Percentiles rank a stretch among this genome's conserved stretches.
Conservation (phyloP, 345 rosid genomes). For the Dipteronia sinensis region DNA sequence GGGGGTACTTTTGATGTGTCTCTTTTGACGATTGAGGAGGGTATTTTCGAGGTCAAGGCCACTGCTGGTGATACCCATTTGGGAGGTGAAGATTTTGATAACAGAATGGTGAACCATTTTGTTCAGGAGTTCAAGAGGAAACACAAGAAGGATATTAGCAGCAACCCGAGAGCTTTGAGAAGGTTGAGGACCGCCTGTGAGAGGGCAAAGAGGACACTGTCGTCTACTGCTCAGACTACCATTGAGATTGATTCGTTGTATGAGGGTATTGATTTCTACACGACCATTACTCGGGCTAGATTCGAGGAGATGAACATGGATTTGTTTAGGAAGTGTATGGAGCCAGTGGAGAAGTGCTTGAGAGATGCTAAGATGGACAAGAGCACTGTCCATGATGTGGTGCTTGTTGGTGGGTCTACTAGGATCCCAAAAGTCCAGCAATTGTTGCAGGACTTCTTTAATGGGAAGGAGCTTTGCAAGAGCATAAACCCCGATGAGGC, state of each 20-base stretch:
- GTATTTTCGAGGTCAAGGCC: slow-evolving; percentile 59
- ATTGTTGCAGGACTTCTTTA: slow-evolving; percentile 53
- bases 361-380: slow-evolving; percentile 76
- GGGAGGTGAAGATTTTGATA: slow-evolving; percentile 56
- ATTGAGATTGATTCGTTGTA: slow-evolving; percentile 56
- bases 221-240: slow-evolving; percentile 46
- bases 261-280: slow-evolving; percentile 57
- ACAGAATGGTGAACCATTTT: slow-evolving; percentile 61
- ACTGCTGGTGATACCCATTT: slow-evolving; percentile 70
- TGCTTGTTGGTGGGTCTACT: slow-evolving; percentile 61
- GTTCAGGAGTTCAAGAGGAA: slow-evolving; percentile 65
- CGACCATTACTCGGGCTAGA: slow-evolving; percentile 50
- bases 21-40: slow-evolving; percentile 58
- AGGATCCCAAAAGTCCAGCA: slow-evolving; percentile 65
- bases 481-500: slow-evolving; percentile 67
- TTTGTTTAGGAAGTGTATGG: slow-evolving; percentile 59
- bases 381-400: slow-evolving; percentile 53
- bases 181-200: slow-evolving; percentile 44
- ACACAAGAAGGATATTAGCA: slow-evolving; percentile 56
- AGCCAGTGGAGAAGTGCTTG: slow-evolving; percentile 57
- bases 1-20: slow-evolving; percentile 76
- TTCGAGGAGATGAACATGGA: slow-evolving; percentile 58
- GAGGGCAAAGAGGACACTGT: slow-evolving; percentile 39
- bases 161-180: slow-evolving; percentile 51
- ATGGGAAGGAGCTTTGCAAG: slow-evolving; percentile 60